These are phyloP conservation scores for Phialemonium atrogriseum DNA, from an alignment of 2,329 filamentous ascomycete species.

Conservation along the genomic window DNA sequence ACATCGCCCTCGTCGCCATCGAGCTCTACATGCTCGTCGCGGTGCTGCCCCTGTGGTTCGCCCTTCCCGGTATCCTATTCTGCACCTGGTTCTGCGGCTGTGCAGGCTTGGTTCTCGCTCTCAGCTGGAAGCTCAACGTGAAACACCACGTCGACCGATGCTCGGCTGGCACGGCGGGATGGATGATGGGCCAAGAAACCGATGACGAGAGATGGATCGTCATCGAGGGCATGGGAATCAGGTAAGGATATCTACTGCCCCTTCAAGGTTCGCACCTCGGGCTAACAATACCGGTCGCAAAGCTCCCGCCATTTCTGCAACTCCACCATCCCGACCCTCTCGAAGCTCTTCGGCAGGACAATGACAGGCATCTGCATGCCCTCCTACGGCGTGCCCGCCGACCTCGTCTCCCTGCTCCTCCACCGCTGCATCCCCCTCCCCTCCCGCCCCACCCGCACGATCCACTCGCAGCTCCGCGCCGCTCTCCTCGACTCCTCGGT, in stretches of 20 bases:
- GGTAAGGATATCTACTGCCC: constrained; percentile 11
- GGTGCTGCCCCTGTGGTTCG: constrained; percentile 17
- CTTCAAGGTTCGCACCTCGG: not conserved
- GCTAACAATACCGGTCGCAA: not conserved
- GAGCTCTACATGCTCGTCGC: constrained; percentile 18
- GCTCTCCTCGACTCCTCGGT: constrained; percentile 12
- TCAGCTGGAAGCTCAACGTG: constrained; percentile 21
- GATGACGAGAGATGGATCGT: constrained; percentile 26
- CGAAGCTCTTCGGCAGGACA: constrained; percentile 25
- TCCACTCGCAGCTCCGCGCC: constrained; percentile 9
- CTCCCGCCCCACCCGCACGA: constrained; percentile 17
- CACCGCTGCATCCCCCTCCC: constrained; percentile 23
- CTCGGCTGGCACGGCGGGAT: constrained; percentile 14
- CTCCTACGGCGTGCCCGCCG: constrained; percentile 44
- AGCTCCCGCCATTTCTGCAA: constrained; percentile 21
- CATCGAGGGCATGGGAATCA: constrained; percentile 23
- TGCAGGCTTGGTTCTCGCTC: constrained; percentile 12
- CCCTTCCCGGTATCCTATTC: constrained; percentile 22
- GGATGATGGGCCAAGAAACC: constrained; percentile 17
- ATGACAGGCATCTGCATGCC: constrained; percentile 42
- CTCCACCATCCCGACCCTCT: constrained; percentile 23
- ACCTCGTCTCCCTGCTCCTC: constrained; percentile 31
- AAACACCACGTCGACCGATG: constrained; percentile 13
- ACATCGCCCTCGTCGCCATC: constrained; percentile 14
- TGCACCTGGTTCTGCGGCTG: constrained; percentile 16